Evolutionary conservation across 345 rosid genomes (phyloP).

Genomic region (Passiflora organensis): DNA sequence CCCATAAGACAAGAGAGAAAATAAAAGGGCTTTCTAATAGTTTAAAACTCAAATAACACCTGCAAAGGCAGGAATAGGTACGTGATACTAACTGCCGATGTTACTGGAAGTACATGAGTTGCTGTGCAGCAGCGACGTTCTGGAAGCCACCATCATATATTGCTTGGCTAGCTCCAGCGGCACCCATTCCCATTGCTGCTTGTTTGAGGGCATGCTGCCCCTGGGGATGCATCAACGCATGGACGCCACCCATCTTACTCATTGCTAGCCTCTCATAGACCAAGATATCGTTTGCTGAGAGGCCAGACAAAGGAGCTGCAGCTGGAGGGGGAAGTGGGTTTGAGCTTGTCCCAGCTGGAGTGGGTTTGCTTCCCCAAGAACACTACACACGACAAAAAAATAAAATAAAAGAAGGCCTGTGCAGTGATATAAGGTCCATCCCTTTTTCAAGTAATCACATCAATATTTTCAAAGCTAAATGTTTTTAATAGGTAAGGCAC

Average conservation of each 20-base stretch:
- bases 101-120: constrained; percentile 91
- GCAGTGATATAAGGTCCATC: not conserved
- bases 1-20: too few species aligned
- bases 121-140: constrained; percentile 81
- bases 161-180: constrained; percentile 83
- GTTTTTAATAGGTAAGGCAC: too few species aligned
- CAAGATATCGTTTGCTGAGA: constrained; percentile 63
- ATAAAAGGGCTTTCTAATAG: constrained; percentile 26
- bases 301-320: constrained; percentile 60
- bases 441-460: too few species aligned
- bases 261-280: constrained; percentile 70
- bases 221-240: constrained; percentile 76
- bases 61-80: constrained; percentile 34
- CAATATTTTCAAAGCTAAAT: too few species aligned
- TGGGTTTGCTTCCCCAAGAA: constrained; percentile 95
- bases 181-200: constrained; percentile 77
- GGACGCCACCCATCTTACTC: constrained; percentile 81
- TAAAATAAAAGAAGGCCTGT: not conserved
- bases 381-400: constrained; percentile 39
- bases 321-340: constrained; percentile 95
- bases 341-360: constrained; percentile 80
- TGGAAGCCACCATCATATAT: constrained; percentile 88
- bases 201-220: constrained; percentile 83
- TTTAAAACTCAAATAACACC: constrained; percentile 23
- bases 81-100: constrained; percentile 8